Percentiles rank a stretch among this genome's conserved stretches.
phyloP scores from a whole-genome alignment of 768 basidiomycete species.

The Boletales sp. region DNA sequence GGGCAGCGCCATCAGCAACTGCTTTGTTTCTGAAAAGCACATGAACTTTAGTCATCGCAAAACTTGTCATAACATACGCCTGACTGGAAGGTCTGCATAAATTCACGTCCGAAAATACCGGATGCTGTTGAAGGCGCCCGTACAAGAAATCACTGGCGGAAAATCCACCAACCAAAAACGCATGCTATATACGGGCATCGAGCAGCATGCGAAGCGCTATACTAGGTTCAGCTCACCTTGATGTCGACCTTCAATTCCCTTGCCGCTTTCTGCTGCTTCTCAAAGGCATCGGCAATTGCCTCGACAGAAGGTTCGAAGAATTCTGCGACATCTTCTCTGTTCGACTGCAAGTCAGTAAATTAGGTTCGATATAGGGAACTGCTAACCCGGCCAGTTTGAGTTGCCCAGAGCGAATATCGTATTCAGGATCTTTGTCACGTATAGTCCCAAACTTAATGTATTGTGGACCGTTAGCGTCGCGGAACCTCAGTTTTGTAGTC shows the following conservation, averaged over 20 bases:
- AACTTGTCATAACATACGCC: constrained; percentile 33
- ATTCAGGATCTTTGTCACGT: constrained; percentile 31
- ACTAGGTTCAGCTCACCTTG: constrained; percentile 7
- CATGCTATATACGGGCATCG: constrained; percentile 15
- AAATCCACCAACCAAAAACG: constrained; percentile 51
- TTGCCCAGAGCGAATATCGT: constrained; percentile 34
- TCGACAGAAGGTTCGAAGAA: constrained; percentile 44
- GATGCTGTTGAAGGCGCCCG: constrained; percentile 31
- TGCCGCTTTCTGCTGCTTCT: constrained; percentile 20
- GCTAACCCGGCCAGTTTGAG: constrained; percentile 37
- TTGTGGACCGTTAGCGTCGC: constrained; percentile 28
- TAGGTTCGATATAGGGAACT: neutral
- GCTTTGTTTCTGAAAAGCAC: neutral
- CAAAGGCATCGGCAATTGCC: constrained; percentile 32
- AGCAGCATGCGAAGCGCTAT: neutral
- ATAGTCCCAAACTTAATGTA: constrained; percentile 38
- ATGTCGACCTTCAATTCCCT: constrained; percentile 23
- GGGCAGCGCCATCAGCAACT: neutral
- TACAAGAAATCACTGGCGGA: constrained; percentile 46
- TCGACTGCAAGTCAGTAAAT: neutral
- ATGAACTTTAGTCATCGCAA: neutral
- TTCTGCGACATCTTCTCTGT: constrained; percentile 33
- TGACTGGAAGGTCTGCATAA: constrained; percentile 47
- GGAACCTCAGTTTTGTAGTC: constrained; percentile 39
- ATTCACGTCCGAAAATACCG: constrained; percentile 26